These are phyloP conservation scores for Ophiostoma sp. DNA, from an alignment of 2,329 filamentous ascomycete species.

Conservation along the genomic window DNA sequence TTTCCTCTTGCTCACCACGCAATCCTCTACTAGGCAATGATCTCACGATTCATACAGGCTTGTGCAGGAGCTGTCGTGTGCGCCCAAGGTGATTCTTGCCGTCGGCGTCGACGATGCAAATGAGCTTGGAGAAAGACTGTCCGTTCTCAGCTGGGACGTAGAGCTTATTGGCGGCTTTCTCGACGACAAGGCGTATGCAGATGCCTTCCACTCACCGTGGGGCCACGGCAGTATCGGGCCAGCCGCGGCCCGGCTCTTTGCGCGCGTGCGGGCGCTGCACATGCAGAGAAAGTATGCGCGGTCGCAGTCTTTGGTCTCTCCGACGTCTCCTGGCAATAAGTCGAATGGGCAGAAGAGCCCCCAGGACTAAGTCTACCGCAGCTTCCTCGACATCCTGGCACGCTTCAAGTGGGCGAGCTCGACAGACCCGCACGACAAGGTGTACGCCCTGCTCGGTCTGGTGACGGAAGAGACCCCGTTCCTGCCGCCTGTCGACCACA, in stretches of 20 bases:
- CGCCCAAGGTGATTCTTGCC: slow-evolving; percentile 17
- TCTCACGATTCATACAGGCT: background rate
- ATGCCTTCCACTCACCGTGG: background rate
- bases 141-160: slow-evolving; percentile 20
- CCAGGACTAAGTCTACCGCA: background rate
- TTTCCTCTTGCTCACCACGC: background rate
- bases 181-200: slow-evolving; percentile 7
- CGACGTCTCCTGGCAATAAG: background rate
- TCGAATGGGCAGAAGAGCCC: background rate
- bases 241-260: background rate
- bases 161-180: slow-evolving; percentile 23
- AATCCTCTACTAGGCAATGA: background rate
- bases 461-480: slow-evolving; percentile 14
- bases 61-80: slow-evolving; percentile 25
- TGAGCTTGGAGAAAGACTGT: background rate
- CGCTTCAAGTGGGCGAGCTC: slow-evolving; percentile 3
- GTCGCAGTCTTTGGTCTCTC: background rate
- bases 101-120: background rate
- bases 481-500: slow-evolving; percentile 21
- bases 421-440: slow-evolving; percentile 25
- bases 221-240: background rate
- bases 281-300: slow-evolving; percentile 1
- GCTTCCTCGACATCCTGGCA: slow-evolving; percentile 3
- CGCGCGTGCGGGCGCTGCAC: background rate
- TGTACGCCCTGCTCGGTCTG: slow-evolving; percentile 25